Percentiles rank a stretch among this genome's conserved stretches.
Conservation (phyloP, 371 early-diverging fungal genomes). For the Cladochytrium tenue region DNA sequence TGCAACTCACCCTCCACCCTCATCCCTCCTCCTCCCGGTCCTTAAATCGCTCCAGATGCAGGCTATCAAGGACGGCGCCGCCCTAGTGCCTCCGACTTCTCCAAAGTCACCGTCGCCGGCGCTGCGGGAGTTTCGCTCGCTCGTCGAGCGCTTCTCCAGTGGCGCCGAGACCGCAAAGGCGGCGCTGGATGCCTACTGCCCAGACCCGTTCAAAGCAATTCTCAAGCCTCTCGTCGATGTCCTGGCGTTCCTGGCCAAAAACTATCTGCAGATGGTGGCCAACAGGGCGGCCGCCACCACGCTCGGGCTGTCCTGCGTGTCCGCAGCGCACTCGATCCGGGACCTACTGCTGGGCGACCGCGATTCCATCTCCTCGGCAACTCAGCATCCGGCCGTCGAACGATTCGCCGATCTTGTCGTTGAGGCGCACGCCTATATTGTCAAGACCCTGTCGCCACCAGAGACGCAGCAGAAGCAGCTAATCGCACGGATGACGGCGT, state of each 20-base stretch:
- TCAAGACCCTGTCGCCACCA: not conserved
- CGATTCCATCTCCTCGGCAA: not conserved
- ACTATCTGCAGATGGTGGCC: not conserved
- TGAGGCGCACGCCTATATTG: not conserved
- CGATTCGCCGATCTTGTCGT: not conserved
- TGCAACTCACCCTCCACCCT: no score
- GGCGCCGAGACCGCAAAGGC: not conserved
- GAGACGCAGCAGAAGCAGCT: not conserved
- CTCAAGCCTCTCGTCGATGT: not conserved
- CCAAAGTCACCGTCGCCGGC: no score
- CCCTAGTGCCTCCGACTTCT: no score
- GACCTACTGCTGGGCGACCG: no score
- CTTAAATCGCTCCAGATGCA: no score
- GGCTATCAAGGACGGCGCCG: no score
- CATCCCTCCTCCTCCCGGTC: no score
- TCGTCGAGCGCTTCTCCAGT: not conserved
- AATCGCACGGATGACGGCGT: not conserved
- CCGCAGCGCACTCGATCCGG: not conserved
- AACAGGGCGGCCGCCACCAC: not conserved
- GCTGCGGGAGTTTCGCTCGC: no score
- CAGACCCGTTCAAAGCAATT: not conserved
- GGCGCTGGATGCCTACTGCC: not conserved
- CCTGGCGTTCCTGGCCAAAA: not conserved
- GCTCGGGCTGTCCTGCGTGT: not conserved
- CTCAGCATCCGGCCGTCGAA: not conserved